Percentiles rank a stretch among this genome's conserved stretches.
Conservation (phyloP, 805 yeast species). For the Candida sonorensis region DNA sequence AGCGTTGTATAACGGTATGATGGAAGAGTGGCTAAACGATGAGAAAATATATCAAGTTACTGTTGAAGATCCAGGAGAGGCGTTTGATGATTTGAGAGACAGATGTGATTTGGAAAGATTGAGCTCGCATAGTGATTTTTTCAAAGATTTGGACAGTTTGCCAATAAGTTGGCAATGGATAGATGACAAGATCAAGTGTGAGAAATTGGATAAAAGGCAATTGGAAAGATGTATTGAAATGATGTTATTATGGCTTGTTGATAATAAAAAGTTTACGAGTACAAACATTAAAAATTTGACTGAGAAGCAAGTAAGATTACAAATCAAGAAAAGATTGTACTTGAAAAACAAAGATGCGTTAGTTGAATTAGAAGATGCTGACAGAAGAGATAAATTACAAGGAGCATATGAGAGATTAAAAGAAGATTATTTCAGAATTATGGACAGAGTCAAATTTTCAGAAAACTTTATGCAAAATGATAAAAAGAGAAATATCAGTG, state of each 20-base stretch:
- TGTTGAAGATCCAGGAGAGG: slow-evolving; percentile 92
- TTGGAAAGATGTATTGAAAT: slow-evolving; percentile 73
- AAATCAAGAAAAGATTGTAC: slow-evolving; percentile 69
- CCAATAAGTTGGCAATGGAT: slow-evolving; percentile 33
- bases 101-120: slow-evolving; percentile 62
- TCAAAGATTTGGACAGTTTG: slow-evolving; percentile 21
- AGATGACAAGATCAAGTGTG: slow-evolving; percentile 27
- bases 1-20: slow-evolving; percentile 49
- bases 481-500: slow-evolving; percentile 6
- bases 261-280: slow-evolving; percentile 18
- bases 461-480: slow-evolving; percentile 1
- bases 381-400: slow-evolving; percentile 64
- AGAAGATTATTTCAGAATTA: slow-evolving; percentile 62
- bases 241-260: slow-evolving; percentile 42
- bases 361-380: slow-evolving; percentile 52
- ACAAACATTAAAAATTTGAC: slow-evolving; percentile 4
- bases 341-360: slow-evolving; percentile 78
- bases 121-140: slow-evolving; percentile 23
- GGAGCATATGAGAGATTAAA: slow-evolving; percentile 65
- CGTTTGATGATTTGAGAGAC: slow-evolving; percentile 87
- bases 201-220: slow-evolving; percentile 73
- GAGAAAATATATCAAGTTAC: slow-evolving; percentile 59
- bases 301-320: slow-evolving; percentile 40
- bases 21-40: slow-evolving; percentile 50
- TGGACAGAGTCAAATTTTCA: slow-evolving; percentile 24